Evolutionary conservation across 345 rosid species (phyloP), one percentile per base, ranked within the genome.

Genomic region (Salix caprea): DNA sequence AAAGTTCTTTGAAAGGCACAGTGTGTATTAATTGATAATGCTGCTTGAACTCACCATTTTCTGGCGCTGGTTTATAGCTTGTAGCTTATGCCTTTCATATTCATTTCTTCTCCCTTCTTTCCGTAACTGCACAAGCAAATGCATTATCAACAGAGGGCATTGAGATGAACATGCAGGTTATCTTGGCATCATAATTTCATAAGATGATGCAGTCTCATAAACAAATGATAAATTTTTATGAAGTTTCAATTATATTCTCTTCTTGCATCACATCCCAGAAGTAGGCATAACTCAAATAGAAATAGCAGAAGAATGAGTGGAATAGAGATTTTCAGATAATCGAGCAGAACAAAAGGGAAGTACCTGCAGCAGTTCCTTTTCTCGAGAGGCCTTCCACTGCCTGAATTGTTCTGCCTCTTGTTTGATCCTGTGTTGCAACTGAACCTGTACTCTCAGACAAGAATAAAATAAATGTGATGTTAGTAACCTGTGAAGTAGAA

Each of bases 331-430:
- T 28, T 4, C 48, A 56, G 44, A 39, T 58, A 23, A 18, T 30
- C 14, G 16, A 71, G 34, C 44, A 28, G 56, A 26, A 37, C 40
- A 44, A 14, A 16, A 50, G 50, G 19, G 28, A 78, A 68, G 62
- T 74, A 93, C 98, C 97, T 94, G 97, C 83, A 94, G 84, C 69
- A 94, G 88, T 82, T 94, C 98, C 81, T 94, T 96, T 84, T 93
- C 99, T 69, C 97, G 82, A 16, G 94, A 93, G 72, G 99, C 97
- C 82, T 96, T 96, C 99, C 98, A 96, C 67, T 90, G 99, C 54
- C 98, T 91, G 83, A 96, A 96, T 80, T 93, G 99, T 77, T 93
- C 99, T 24, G 98, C 96, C 84, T 96, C 99, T 86, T 93, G 98
- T 88, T 92, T 96, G 86, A 96, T 96, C 77, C 88, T 96, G 70